These are phyloP conservation scores for Arthrocladium fulminans DNA, from an alignment of 2,329 filamentous ascomycete genomes.

Conservation along the genomic window DNA sequence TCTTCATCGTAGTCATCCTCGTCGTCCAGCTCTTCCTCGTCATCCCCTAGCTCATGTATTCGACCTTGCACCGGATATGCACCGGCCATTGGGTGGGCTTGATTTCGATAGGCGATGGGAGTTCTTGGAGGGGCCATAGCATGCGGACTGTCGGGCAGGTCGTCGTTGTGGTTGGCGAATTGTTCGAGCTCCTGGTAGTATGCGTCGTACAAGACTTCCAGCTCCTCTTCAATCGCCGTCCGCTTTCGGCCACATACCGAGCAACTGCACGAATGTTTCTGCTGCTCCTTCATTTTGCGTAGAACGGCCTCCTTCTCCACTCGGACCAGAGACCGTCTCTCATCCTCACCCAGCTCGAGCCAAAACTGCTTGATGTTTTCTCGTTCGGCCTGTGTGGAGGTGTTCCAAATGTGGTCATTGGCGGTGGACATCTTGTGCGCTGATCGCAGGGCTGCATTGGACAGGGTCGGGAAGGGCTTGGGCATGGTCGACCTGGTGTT, in stretches of 20 bases:
- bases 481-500: constrained; percentile 28
- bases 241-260: constrained; percentile 94
- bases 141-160: constrained; percentile 50
- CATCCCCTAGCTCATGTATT: constrained; percentile 50
- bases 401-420: constrained; percentile 88
- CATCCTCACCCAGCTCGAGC: constrained; percentile 86
- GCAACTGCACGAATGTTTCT: constrained; percentile 98
- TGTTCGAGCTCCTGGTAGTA: constrained; percentile 98
- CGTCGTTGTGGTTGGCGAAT: constrained; percentile 80
- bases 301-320: constrained; percentile 97
- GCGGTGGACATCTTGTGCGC: constrained; percentile 45
- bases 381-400: constrained; percentile 83
- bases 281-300: constrained; percentile 99
- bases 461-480: constrained; percentile 35
- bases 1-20: constrained; percentile 50
- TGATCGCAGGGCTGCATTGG: constrained; percentile 34
- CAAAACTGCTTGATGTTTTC: constrained; percentile 98
- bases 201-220: constrained; percentile 94
- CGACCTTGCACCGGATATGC: constrained; percentile 55
- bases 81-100: constrained; percentile 37
- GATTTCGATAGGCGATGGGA: constrained; percentile 35
- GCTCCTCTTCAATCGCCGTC: constrained; percentile 93
- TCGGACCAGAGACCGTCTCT: constrained; percentile 90
- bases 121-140: constrained; percentile 61
- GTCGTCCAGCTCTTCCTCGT: constrained; percentile 49